Conservation (phyloP, 2,329 filamentous ascomycete species). For the Paraphoma chrysanthemicola region DNA sequence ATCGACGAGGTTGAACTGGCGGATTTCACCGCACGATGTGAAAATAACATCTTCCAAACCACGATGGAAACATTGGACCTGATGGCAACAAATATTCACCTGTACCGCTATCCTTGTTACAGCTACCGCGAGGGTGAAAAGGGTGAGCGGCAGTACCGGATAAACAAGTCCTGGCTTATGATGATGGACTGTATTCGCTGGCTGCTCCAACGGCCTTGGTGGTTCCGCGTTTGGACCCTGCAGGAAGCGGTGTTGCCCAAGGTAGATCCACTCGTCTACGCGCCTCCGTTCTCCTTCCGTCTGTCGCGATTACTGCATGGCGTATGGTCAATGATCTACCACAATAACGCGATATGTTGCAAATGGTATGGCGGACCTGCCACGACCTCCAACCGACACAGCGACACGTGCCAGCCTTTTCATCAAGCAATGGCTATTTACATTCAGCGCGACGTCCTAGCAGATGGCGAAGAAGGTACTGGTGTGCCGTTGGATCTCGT, state of each 20-base stretch:
- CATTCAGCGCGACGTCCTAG: background rate
- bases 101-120: slow-evolving; percentile 2
- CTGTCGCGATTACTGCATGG: slow-evolving; percentile 5
- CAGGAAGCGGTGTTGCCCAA: slow-evolving; percentile 8
- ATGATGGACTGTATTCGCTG: slow-evolving; percentile 9
- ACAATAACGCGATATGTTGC: slow-evolving; percentile 1
- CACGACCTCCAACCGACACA: background rate
- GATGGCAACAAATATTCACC: background rate
- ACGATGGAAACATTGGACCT: background rate
- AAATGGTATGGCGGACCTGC: slow-evolving; percentile 2
- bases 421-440: background rate
- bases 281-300: slow-evolving; percentile 7
- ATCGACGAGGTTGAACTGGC: background rate
- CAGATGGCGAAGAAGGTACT: background rate
- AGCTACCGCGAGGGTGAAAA: background rate
- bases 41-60: background rate
- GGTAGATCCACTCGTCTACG: slow-evolving; percentile 5
- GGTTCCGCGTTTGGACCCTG: slow-evolving; percentile 8
- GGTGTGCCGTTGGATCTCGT: background rate
- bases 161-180: background rate
- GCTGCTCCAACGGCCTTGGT: slow-evolving; percentile 10
- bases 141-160: background rate
- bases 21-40: background rate
- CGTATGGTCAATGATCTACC: background rate
- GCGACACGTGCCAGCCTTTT: background rate